These are phyloP conservation scores for Xylaria bambusicola DNA, from an alignment of 495 filamentous ascomycete genomes.

Conservation along the genomic window DNA sequence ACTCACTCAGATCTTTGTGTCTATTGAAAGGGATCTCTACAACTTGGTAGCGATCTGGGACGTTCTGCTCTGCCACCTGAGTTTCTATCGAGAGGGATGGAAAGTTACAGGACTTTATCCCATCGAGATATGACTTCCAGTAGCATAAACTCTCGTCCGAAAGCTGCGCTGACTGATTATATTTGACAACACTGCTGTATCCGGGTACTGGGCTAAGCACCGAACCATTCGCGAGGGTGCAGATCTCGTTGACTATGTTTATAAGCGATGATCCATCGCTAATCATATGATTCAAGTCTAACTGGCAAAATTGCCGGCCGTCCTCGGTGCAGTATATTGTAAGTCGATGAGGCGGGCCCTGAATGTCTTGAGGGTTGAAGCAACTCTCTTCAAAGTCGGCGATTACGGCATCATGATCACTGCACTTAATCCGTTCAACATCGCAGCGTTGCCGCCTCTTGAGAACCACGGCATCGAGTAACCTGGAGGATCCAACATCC, in stretches of 20 bases:
- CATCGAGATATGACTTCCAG: slow-evolving; percentile 7
- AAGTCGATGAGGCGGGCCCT: slow-evolving; percentile 7
- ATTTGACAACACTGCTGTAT: background rate
- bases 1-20: slow-evolving; percentile 13
- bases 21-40: background rate
- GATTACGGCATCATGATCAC: background rate
- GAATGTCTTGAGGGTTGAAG: background rate
- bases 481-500: slow-evolving; percentile 1
- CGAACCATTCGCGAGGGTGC: background rate
- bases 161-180: background rate
- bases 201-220: background rate
- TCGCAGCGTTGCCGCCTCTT: background rate
- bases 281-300: slow-evolving; percentile 8
- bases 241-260: background rate
- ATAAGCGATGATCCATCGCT: slow-evolving; percentile 6
- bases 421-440: background rate
- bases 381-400: background rate
- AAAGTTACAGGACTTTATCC: slow-evolving; percentile 1
- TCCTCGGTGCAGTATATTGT: background rate
- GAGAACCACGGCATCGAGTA: slow-evolving; percentile 11
- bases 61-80: background rate
- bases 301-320: background rate
- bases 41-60: slow-evolving; percentile 2
- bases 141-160: background rate
- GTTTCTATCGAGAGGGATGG: background rate